Evolutionary conservation across 1,284 basidiomycete species (phyloP).

Genomic region (Papiliotrema flavescens): DNA sequence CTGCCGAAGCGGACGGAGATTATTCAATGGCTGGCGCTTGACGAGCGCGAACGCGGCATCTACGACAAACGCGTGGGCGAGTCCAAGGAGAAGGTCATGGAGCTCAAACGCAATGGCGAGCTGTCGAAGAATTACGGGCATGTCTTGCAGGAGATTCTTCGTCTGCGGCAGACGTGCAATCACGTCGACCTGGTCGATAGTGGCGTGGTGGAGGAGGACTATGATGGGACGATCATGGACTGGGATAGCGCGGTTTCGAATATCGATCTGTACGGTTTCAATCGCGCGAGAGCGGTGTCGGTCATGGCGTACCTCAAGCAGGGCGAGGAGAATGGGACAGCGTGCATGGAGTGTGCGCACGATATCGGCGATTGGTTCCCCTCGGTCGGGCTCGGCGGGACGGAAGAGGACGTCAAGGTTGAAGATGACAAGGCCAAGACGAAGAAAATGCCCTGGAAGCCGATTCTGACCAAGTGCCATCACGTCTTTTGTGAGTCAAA

Average conservation of each 20-base stretch:
- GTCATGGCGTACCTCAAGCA: constrained; percentile 80
- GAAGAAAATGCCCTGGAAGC: constrained; percentile 30
- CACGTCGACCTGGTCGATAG: constrained; percentile 83
- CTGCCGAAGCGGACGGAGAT: constrained; percentile 85
- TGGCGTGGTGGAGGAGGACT: constrained; percentile 45
- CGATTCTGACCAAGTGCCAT: constrained; percentile 82
- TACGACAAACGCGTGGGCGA: constrained; percentile 73
- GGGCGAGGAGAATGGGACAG: constrained; percentile 60
- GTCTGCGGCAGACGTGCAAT: constrained; percentile 94
- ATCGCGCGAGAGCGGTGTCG: constrained; percentile 64
- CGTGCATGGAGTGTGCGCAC: constrained; percentile 78
- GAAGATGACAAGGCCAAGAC: constrained; percentile 8
- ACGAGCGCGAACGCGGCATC: constrained; percentile 73
- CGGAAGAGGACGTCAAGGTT: constrained; percentile 25
- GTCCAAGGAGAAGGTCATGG: constrained; percentile 51
- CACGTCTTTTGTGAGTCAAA: constrained; percentile 73
- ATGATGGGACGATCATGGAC: constrained; percentile 60
- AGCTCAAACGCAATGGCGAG: constrained; percentile 79
- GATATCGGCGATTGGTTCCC: constrained; percentile 63
- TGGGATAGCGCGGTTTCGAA: constrained; percentile 73
- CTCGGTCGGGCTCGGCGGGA: constrained; percentile 46
- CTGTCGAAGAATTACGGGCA: constrained; percentile 93
- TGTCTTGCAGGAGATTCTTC: constrained; percentile 90
- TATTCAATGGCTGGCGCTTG: constrained; percentile 78
- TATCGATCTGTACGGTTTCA: constrained; percentile 79